Percentiles rank a stretch among this genome's conserved stretches.
phyloP scores from a whole-genome alignment of 192 early-diverging fungal genomes.

The Coemansia sp. region DNA sequence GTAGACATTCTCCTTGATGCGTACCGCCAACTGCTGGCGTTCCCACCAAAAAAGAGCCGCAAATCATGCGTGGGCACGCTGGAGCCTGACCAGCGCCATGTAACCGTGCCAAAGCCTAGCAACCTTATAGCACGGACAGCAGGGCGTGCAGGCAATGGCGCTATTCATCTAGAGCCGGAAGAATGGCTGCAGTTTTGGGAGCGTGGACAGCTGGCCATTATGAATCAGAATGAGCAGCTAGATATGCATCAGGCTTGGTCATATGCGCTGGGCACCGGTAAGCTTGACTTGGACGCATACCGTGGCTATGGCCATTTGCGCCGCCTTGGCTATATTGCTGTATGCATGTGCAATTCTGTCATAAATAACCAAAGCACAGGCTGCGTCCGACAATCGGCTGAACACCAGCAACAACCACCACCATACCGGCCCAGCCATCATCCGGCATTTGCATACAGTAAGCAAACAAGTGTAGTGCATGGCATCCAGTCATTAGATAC shows the following conservation, averaged over 20 bases:
- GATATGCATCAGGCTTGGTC: constrained; percentile 8
- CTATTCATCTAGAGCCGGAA: constrained; percentile 24
- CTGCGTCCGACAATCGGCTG: no score
- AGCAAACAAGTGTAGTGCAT: neutral
- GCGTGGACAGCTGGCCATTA: constrained; percentile 25
- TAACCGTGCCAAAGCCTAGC: constrained; percentile 19
- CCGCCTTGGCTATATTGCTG: constrained; percentile 33
- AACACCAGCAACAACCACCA: no score
- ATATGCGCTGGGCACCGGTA: constrained; percentile 6
- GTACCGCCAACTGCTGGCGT: constrained; percentile 26
- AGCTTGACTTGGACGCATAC: constrained; percentile 19
- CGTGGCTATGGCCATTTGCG: constrained; percentile 28
- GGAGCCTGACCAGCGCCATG: constrained; percentile 4
- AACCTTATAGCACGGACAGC: constrained; percentile 25
- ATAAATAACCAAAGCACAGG: no score
- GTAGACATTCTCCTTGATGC: constrained; percentile 12
- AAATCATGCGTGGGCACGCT: constrained; percentile 20
- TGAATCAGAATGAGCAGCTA: neutral
- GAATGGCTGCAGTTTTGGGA: constrained; percentile 40
- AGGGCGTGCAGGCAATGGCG: constrained; percentile 11
- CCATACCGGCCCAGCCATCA: no score
- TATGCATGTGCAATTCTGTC: neutral
- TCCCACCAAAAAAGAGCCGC: constrained; percentile 18
- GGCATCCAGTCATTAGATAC: neutral
- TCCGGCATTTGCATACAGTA: no score